A percentile compares a stretch with the other conserved stretches of the same genome.
Conservation (phyloP, 1,284 basidiomycete species). For the Ustilago lituana region DNA sequence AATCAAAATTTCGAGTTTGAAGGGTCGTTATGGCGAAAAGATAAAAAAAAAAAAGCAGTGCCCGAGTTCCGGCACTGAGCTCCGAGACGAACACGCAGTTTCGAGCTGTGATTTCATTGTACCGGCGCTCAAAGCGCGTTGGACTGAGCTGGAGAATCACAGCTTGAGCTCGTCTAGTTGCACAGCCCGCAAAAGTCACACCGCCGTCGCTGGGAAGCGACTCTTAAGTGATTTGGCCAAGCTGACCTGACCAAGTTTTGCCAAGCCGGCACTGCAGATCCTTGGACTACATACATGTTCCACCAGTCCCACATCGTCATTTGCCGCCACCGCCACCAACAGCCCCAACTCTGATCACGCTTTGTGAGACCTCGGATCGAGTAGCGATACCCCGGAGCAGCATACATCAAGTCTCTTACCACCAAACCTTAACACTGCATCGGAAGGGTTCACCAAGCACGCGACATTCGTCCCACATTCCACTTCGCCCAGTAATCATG, state of each 20-base stretch:
- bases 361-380: too few relatives aligned
- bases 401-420: too few relatives aligned
- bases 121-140: constrained; percentile 1
- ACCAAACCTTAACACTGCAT: too few relatives aligned
- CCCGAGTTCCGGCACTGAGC: constrained; percentile 19
- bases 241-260: constrained; percentile 5
- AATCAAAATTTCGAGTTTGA: constrained; percentile 25
- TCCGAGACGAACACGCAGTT: background rate
- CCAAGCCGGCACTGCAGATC: constrained; percentile 5
- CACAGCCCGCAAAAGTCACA: constrained; percentile 1
- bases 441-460: too few relatives aligned
- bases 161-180: constrained; percentile 2
- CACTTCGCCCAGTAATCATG: constrained; percentile 16
- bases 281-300: too few relatives aligned
- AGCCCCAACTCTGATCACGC: too few relatives aligned
- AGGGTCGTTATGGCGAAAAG: constrained; percentile 10
- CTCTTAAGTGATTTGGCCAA: too few relatives aligned
- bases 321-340: too few relatives aligned
- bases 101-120: constrained; percentile 35
- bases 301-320: too few relatives aligned
- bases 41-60: background rate
- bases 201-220: too few relatives aligned
- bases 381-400: too few relatives aligned
- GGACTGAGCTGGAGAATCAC: constrained; percentile 11
- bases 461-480: too few relatives aligned